phyloP scores from a whole-genome alignment of 768 basidiomycete species.

The Tulasnella sp. region DNA sequence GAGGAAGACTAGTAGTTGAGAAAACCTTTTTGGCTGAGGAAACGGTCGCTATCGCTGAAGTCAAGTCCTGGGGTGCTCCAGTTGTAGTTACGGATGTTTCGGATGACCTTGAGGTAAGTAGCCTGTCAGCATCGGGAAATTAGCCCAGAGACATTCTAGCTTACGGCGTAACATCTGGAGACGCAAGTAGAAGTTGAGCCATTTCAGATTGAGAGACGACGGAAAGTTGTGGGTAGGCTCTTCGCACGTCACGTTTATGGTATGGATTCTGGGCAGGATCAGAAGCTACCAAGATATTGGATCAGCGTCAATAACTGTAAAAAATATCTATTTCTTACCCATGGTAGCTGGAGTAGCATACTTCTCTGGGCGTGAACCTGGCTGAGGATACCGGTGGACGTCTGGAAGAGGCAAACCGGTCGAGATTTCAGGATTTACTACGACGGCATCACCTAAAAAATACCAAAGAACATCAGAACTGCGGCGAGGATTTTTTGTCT shows the following conservation, averaged over 20 bases:
- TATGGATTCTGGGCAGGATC: conserved; percentile 84
- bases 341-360: conserved; percentile 82
- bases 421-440: conserved; percentile 83
- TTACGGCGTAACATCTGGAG: conserved; percentile 51
- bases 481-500: background rate
- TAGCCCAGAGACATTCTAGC: conserved; percentile 23
- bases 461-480: background rate
- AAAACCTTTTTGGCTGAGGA: conserved; percentile 45
- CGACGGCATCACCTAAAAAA: conserved; percentile 59
- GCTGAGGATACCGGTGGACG: conserved; percentile 69
- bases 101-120: conserved; percentile 30
- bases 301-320: background rate
- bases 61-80: conserved; percentile 43
- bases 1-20: conserved; percentile 54
- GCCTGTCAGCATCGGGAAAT: conserved; percentile 18
- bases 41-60: conserved; percentile 57
- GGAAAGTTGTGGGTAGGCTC: conserved; percentile 84
- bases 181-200: conserved; percentile 67
- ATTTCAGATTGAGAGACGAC: conserved; percentile 76
- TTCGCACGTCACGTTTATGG: conserved; percentile 91
- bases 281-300: conserved; percentile 40
- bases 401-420: conserved; percentile 69
- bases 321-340: conserved; percentile 36
- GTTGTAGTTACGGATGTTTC: conserved; percentile 30
- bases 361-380: conserved; percentile 74